Evolutionary conservation across 768 basidiomycete species (phyloP).

Genomic region (Symmetrospora coprosmae): DNA sequence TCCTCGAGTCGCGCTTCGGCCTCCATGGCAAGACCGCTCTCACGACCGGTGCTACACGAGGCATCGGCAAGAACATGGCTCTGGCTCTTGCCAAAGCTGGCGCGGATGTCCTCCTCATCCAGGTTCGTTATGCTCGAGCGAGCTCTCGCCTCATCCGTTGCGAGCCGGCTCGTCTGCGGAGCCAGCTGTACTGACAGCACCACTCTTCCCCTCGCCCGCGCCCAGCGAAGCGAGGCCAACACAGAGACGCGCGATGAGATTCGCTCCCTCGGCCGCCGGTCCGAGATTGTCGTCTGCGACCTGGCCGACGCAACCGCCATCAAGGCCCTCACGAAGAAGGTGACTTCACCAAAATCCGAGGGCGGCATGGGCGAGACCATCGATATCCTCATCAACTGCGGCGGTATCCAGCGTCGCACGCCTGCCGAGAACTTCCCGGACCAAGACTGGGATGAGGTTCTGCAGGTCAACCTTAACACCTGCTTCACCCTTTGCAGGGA

Average conservation of each 20-base stretch:
- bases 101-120: conserved; percentile 38
- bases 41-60: conserved; percentile 35
- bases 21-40: conserved; percentile 39
- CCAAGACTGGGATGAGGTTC: conserved; percentile 57
- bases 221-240: conserved; percentile 42
- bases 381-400: conserved; percentile 57
- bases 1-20: conserved; percentile 33
- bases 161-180: background rate
- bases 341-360: conserved; percentile 38
- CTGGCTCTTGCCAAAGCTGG: conserved; percentile 40
- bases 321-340: conserved; percentile 43
- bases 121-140: conserved; percentile 23
- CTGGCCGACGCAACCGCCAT: conserved; percentile 45
- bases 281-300: conserved; percentile 47
- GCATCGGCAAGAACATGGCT: conserved; percentile 38
- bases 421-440: conserved; percentile 55
- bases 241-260: conserved; percentile 37
- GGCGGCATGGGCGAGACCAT: conserved; percentile 44
- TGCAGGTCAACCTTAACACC: conserved; percentile 70
- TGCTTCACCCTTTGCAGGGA: conserved; percentile 72
- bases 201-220: conserved; percentile 32
- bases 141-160: background rate
- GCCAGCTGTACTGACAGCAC: background rate
- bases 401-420: conserved; percentile 45
- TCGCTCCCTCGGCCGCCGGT: conserved; percentile 34